These are phyloP conservation scores for Polyporus tsugae DNA, from an alignment of 1,284 basidiomycete species.

Conservation along the genomic window DNA sequence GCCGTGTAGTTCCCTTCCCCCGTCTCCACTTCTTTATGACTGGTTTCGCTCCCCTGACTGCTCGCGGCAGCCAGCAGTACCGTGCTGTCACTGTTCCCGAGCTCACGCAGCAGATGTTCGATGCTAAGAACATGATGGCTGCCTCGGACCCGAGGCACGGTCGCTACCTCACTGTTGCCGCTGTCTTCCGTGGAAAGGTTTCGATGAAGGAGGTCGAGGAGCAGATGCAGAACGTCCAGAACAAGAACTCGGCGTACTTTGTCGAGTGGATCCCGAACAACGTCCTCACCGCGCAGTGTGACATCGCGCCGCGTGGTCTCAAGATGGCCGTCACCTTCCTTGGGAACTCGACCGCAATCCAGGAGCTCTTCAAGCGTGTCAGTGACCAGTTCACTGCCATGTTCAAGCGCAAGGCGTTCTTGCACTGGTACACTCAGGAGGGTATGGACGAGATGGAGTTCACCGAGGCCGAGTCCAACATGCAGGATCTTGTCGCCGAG, in stretches of 20 bases:
- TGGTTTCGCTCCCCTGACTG: conserved; percentile 95
- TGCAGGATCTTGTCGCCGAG: conserved; percentile 94
- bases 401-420: conserved; percentile 99
- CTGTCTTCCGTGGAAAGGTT: conserved; percentile 98
- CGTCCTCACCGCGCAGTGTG: conserved; percentile 95
- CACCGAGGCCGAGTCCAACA: conserved; percentile 96
- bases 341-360: conserved; percentile 97
- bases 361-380: conserved; percentile 98
- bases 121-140: conserved; percentile 99
- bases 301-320: conserved; percentile 91
- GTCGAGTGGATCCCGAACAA: conserved; percentile 99
- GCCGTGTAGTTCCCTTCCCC: conserved; percentile 85
- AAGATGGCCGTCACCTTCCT: conserved; percentile 98
- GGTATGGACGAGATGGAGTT: conserved; percentile 99
- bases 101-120: conserved; percentile 98
- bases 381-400: conserved; percentile 98
- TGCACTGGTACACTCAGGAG: conserved; percentile 99
- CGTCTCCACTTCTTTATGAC: conserved; percentile 99
- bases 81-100: conserved; percentile 96
- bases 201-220: conserved; percentile 99
- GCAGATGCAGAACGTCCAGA: conserved; percentile 97
- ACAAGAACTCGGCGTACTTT: conserved; percentile 97
- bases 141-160: conserved; percentile 96
- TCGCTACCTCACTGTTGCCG: conserved; percentile 94
- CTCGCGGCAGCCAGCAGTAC: conserved; percentile 92